Evolutionary conservation across 2,329 filamentous ascomycete species (phyloP), one percentile per base, ranked within the genome.

Genomic region (Aspergillus carbonarius): DNA sequence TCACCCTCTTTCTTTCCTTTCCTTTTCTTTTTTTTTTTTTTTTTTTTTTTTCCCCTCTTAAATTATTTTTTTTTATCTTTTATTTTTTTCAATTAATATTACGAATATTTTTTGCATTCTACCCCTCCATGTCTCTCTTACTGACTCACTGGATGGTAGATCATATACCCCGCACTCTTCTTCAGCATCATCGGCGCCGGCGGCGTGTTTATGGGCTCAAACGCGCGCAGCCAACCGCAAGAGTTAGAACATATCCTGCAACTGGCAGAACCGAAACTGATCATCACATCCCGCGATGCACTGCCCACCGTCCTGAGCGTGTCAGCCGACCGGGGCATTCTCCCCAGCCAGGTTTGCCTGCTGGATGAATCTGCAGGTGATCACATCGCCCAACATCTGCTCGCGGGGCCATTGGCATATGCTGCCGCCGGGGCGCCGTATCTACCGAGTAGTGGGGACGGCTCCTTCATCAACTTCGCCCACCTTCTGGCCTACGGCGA

Each of bases 131-230:
- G 57, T 49, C 57, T 57, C 17, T 42, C 46, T 56, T 34, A 42
- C 27, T 56, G 32, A 35, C 47, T 53, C 53, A 44, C 68, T 68
- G 44, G 17, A 20, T 52, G 50, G 65, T 65, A 76, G 74, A 73
- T 76, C 58, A 60, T 75, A 59, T 76, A 76, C 62, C 73, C 73
- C 48, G 72, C 74, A 17, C 65, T 76, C 10, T 75, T 76, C 57
- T 75, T 71, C 59, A 63, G 66, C 35, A 70, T 75, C 55, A 76
- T 82, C 61, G 80, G 78, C 23, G 76, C 78, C 35, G 78, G 78
- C 15, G 80, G 78, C 52, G 71, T 80, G 40, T 82, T 80, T 66
- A 80, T 81, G 61, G 81, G 81, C n/a, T 76, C 79, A 15, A 84
- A 84, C 62, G 76, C 79, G 4, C 73, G 75, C 13, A 82, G 79